Percentiles rank a stretch among this genome's conserved stretches.
Evolutionary conservation across 345 rosid species (phyloP).

Genomic region (Raphanus sativus): DNA sequence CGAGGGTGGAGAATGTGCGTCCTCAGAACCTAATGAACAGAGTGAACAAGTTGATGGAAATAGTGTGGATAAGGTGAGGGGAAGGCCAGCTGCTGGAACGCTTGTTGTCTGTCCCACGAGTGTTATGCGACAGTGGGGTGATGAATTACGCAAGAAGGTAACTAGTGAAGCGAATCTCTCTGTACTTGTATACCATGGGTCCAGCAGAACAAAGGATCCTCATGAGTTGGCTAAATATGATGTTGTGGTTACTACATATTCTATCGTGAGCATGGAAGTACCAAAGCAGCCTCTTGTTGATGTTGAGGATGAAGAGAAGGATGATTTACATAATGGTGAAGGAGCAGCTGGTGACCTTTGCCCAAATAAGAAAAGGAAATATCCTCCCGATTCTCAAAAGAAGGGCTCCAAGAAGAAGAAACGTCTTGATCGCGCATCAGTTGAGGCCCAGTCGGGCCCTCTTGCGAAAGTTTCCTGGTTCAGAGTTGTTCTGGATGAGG

Average conservation of each 20-base stretch:
- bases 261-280: constrained; percentile 97
- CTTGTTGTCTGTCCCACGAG: constrained; percentile 98
- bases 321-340: constrained; percentile 44
- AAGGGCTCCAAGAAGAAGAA: constrained; percentile 59
- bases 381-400: constrained; percentile 52
- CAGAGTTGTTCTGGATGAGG: constrained; percentile 94
- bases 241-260: constrained; percentile 91
- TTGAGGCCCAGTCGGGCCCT: constrained; percentile 67
- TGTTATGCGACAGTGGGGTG: constrained; percentile 93
- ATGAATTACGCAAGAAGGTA: constrained; percentile 81
- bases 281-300: constrained; percentile 79
- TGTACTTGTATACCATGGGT: constrained; percentile 88
- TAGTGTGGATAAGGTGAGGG: constrained; percentile 44
- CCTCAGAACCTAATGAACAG: constrained; percentile 29
- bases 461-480: constrained; percentile 95
- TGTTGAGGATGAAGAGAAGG: constrained; percentile 62
- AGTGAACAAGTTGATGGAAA: constrained; percentile 31
- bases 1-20: constrained; percentile 59
- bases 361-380: constrained; percentile 61
- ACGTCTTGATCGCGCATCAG: constrained; percentile 39
- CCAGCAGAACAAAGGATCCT: constrained; percentile 88
- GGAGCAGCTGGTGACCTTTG: constrained; percentile 38
- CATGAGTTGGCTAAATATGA: constrained; percentile 77
- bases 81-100: constrained; percentile 95
- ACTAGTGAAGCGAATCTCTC: constrained; percentile 61